Evolutionary conservation across 2,329 filamentous ascomycete genomes (phyloP), one percentile per base, ranked within the genome.

Genomic region (Botrytis hyacinthi): DNA sequence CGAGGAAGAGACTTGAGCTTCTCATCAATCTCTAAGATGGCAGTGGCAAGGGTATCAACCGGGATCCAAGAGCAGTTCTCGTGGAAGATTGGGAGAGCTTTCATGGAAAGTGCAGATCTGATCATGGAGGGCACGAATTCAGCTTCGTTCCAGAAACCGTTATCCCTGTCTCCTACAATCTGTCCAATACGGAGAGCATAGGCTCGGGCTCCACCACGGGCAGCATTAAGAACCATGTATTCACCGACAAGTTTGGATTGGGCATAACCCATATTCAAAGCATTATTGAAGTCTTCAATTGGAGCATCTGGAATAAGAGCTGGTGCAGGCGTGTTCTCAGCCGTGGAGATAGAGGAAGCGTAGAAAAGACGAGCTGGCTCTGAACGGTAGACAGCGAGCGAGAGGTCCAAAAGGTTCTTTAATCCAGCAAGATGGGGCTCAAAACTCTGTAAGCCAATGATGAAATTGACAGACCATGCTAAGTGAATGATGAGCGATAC

Each of bases 61-160:
- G 84, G 84, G 14, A 86, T 76, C 85, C 85, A 87, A 0, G 81
- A 81, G 67, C 75, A 76, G 37, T 65, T 78, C 40, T 87, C 85
- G 3, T 82, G 78, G 3, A 88, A 79, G 14, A 79, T 77, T 3
- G 86, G 86, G 5, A 88, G 79, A 0, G 81, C 79, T 0, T 84
- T 84, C 4, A 84, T 82, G 0, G 85, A 83, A 1, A 79, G 77
- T 0, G 84, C 84, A 0, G 82, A 84, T 57, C 84, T 85, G 0
- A 89, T 79, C 78, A 88, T 84, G 57, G 89, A 77, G 0, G 87
- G 86, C 18, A 88, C 86, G 0, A 85, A 86, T 75, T 88, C 87
- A 0, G 81, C 84, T 18, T 80, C 77, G 76, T 86, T 87, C 87
- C 87, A 73, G 87, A 14, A 85, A 18, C 71, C 70, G 16, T 44